These are phyloP conservation scores for Agaricus sinodeliciosus DNA, from an alignment of 768 basidiomycete genomes.

Conservation along the genomic window DNA sequence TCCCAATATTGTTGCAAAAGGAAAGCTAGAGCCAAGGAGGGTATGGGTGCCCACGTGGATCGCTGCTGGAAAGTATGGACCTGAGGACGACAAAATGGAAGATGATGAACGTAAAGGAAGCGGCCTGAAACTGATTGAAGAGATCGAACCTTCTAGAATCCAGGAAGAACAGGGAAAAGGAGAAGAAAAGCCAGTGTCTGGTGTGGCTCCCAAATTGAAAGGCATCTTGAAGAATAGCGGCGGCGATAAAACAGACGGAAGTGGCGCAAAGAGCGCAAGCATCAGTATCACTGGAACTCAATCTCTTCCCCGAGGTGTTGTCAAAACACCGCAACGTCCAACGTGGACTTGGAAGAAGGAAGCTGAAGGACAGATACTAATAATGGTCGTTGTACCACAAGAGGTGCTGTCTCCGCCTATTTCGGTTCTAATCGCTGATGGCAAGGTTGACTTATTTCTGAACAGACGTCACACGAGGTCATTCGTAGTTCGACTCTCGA, in stretches of 20 bases:
- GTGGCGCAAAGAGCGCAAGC: constrained; percentile 15
- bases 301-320: background rate
- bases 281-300: background rate
- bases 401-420: constrained; percentile 36
- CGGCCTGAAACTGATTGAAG: constrained; percentile 40
- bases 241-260: background rate
- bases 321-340: constrained; percentile 3
- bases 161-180: background rate
- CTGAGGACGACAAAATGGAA: background rate
- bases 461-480: constrained; percentile 36
- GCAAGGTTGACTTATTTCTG: background rate
- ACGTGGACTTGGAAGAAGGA: constrained; percentile 51
- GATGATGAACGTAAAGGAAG: background rate
- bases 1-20: constrained; percentile 76
- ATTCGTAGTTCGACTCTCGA: constrained; percentile 51
- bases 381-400: constrained; percentile 47
- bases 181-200: constrained; percentile 5
- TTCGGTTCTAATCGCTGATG: background rate
- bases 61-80: constrained; percentile 13
- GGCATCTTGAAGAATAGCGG: constrained; percentile 36
- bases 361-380: constrained; percentile 31
- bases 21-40: constrained; percentile 52
- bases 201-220: constrained; percentile 21
- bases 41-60: constrained; percentile 47
- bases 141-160: constrained; percentile 17